A percentile compares a stretch with the other conserved stretches of the same genome.
Conservation (phyloP, 73 alveolate genomes). For the Loxodes magnus region DNA sequence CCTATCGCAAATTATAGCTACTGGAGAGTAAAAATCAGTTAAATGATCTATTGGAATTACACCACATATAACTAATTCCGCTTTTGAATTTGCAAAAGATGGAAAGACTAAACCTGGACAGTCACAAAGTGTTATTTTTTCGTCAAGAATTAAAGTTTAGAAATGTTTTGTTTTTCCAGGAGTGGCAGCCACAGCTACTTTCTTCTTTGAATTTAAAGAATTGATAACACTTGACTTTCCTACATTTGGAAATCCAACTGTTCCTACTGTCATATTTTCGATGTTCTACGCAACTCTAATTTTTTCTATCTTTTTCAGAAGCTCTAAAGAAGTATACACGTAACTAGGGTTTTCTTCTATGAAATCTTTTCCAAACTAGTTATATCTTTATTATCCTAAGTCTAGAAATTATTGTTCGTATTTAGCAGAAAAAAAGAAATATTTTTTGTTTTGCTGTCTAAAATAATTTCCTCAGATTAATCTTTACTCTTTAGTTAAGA, state of each 20-base stretch:
- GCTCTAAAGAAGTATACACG: neutral
- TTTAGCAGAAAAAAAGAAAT: conserved; percentile 85
- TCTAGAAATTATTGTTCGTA: conserved; percentile 69
- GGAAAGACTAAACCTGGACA: conserved; percentile 99
- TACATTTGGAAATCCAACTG: conserved; percentile 98
- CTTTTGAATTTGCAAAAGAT: conserved; percentile 85
- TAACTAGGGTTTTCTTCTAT: conserved; percentile 16
- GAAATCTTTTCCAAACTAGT: conserved; percentile 14
- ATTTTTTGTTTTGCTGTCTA: conserved; percentile 60
- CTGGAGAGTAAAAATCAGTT: conserved; percentile 77
- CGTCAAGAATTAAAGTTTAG: conserved; percentile 71
- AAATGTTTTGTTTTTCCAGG: conserved; percentile 98
- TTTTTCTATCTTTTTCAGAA: conserved; percentile 6
- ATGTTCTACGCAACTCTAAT: too few relatives aligned
- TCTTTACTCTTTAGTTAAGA: conserved; percentile 71
- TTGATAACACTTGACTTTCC: conserved; percentile 97
- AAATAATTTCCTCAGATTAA: conserved; percentile 86
- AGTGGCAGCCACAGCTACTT: conserved; percentile 92
- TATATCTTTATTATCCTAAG: conserved; percentile 32
- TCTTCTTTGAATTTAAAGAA: conserved; percentile 69
- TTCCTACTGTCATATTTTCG: conserved; percentile 55
- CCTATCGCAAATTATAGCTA: conserved; percentile 71
- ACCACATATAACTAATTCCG: conserved; percentile 96
- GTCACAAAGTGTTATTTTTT: conserved; percentile 78
- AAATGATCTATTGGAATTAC: conserved; percentile 93